Evolutionary conservation across 2,329 filamentous ascomycete species (phyloP).

Genomic region (Diaporthe eres): DNA sequence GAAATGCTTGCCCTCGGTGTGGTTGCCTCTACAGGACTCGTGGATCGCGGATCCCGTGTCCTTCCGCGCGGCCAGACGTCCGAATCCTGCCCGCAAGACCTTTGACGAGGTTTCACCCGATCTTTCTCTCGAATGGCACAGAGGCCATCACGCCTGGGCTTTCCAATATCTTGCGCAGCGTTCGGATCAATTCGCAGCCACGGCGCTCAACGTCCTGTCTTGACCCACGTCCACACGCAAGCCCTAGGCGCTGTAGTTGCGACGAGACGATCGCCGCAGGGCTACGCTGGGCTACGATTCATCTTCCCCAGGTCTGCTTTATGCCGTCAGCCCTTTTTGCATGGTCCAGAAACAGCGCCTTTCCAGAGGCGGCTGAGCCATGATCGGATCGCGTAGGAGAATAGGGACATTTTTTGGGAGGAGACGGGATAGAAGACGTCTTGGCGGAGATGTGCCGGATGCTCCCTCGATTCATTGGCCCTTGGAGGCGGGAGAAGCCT

Average conservation of each 20-base stretch:
- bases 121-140: conserved; percentile 10
- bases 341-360: conserved; percentile 21
- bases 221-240: conserved; percentile 11
- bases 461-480: conserved; percentile 4
- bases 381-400: conserved; percentile 18
- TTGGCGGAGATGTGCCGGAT: conserved; percentile 12
- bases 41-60: conserved; percentile 13
- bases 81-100: conserved; percentile 10
- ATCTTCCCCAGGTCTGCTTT: conserved; percentile 22
- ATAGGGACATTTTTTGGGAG: conserved; percentile 3
- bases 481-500: conserved; percentile 14
- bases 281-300: conserved; percentile 16
- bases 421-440: conserved; percentile 1
- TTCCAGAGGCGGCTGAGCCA: not conserved
- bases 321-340: conserved; percentile 13
- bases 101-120: conserved; percentile 34
- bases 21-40: conserved; percentile 10
- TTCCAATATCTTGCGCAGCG: conserved; percentile 19
- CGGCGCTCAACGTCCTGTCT: conserved; percentile 22
- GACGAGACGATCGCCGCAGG: conserved; percentile 23
- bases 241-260: conserved; percentile 17
- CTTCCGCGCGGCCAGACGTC: conserved; percentile 13
- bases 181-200: conserved; percentile 22
- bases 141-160: conserved; percentile 23
- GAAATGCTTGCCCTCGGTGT: conserved; percentile 3